These are phyloP conservation scores for Canna indica DNA, from an alignment of 176 grass and related monocot species.

Conservation along the genomic window DNA sequence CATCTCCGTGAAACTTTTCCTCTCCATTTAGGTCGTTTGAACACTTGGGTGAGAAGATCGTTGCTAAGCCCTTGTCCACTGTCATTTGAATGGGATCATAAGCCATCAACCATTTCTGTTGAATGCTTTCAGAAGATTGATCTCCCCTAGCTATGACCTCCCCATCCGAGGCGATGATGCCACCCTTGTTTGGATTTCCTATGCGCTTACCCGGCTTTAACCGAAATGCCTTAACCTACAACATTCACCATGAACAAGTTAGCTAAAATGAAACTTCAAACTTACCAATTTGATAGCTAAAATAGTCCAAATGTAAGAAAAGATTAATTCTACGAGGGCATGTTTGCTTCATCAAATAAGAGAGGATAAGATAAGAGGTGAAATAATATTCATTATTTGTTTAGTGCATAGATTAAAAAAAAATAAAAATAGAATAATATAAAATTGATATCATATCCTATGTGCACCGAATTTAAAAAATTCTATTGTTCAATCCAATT, in stretches of 20 bases:
- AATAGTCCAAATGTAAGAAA: background rate
- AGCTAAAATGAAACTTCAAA: background rate
- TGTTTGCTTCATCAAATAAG: too few relatives aligned
- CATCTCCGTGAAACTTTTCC: background rate
- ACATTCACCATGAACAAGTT: constrained; percentile 6
- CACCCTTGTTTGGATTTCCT: constrained; percentile 44
- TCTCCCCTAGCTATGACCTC: constrained; percentile 81
- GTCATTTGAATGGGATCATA: constrained; percentile 76
- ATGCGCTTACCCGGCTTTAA: constrained; percentile 58
- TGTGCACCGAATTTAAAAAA: too few relatives aligned
- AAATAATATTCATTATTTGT: too few relatives aligned
- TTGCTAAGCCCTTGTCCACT: constrained; percentile 67
- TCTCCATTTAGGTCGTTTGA: background rate
- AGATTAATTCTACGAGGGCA: too few relatives aligned
- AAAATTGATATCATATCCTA: too few relatives aligned
- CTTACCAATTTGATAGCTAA: background rate
- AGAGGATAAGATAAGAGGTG: too few relatives aligned
- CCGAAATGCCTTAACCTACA: constrained; percentile 68
- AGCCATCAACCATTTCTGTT: constrained; percentile 49
- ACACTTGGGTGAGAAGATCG: constrained; percentile 58
- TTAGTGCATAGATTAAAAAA: too few relatives aligned
- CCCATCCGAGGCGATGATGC: constrained; percentile 81
- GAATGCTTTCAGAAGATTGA: constrained; percentile 3
- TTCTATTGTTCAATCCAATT: too few relatives aligned
- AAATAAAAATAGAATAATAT: too few relatives aligned